Evolutionary conservation across 1,284 basidiomycete genomes (phyloP), one percentile per base, ranked within the genome.

Genomic region (Rhizopogon hawkerae): DNA sequence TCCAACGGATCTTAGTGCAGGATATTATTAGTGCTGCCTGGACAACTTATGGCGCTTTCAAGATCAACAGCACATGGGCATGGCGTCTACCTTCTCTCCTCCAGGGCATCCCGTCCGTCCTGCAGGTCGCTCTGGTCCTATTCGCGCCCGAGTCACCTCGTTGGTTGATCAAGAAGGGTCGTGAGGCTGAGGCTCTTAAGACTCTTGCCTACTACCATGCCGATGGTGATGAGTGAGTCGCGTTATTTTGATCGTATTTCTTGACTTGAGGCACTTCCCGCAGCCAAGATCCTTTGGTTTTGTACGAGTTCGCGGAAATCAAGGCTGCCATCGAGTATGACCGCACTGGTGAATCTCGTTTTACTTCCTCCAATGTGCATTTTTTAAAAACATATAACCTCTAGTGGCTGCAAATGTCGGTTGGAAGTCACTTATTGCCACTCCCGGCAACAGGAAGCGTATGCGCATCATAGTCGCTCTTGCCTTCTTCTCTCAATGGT

Each of bases 221-320:
- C 18, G 81, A 86, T 52, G 76, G 83, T 52, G 76, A 87, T 49
- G 64, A 66, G 74, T 76, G 53, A 54, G 55, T 48, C 29, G 18
- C 41, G 34, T 31, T 23, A 7, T 31, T 35, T 23, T 33, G 6
- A 10, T 16, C 8, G 3, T 0, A 7, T 21, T 24, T 44, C 23
- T 37, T 49, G n/a, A 47, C 18, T 33, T 29, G 18, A 16, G 46
- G 11, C 49, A 8, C 11, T 33, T 9, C 34, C 23, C 35, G 10
- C 49, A 78, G 78, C 42, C 64, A 80, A 14, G 83, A 88, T 61
- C 76, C 81, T 3, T 76, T 89, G 21, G 81, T 89, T 29, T 69
- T 76, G 52, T 83, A 81, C 57, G 86, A 90, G 62, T 84, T 78
- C 57, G 72, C 82, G 55, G 86, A 89, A 69, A 90, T 90, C 69